These are phyloP conservation scores for Fusarium buharicum DNA, from an alignment of 2,329 filamentous ascomycete genomes.

Conservation along the genomic window DNA sequence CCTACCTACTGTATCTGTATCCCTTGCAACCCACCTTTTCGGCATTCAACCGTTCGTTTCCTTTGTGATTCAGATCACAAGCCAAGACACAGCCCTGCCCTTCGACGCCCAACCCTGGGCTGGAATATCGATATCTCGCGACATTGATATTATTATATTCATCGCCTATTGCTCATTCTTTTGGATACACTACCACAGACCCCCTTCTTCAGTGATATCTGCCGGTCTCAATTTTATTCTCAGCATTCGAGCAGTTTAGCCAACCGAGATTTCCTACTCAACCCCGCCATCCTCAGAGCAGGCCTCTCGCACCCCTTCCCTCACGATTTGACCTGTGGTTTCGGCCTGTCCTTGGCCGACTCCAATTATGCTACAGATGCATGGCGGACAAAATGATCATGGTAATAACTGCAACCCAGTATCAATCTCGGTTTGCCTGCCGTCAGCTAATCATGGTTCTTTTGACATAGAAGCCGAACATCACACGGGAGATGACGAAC, in stretches of 20 bases:
- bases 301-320: slow-evolving; percentile 30
- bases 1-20: neutral
- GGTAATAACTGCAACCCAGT: slow-evolving; percentile 45
- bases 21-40: neutral
- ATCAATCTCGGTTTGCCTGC: slow-evolving; percentile 17
- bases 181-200: slow-evolving; percentile 18
- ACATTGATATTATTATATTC: slow-evolving; percentile 17
- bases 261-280: slow-evolving; percentile 44
- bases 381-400: slow-evolving; percentile 56
- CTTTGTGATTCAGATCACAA: slow-evolving; percentile 39
- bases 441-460: slow-evolving; percentile 40
- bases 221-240: slow-evolving; percentile 21
- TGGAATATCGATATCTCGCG: slow-evolving; percentile 32
- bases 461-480: slow-evolving; percentile 48
- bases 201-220: slow-evolving; percentile 20
- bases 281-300: slow-evolving; percentile 43
- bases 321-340: slow-evolving; percentile 34
- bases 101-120: slow-evolving; percentile 28
- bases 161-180: neutral
- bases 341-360: slow-evolving; percentile 42
- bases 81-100: slow-evolving; percentile 35
- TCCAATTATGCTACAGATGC: slow-evolving; percentile 57
- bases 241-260: slow-evolving; percentile 28
- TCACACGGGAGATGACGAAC: slow-evolving; percentile 50
- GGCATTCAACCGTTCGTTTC: slow-evolving; percentile 23